Conservation (phyloP, 192 early-diverging fungal genomes). For the Podila clonocystis region DNA sequence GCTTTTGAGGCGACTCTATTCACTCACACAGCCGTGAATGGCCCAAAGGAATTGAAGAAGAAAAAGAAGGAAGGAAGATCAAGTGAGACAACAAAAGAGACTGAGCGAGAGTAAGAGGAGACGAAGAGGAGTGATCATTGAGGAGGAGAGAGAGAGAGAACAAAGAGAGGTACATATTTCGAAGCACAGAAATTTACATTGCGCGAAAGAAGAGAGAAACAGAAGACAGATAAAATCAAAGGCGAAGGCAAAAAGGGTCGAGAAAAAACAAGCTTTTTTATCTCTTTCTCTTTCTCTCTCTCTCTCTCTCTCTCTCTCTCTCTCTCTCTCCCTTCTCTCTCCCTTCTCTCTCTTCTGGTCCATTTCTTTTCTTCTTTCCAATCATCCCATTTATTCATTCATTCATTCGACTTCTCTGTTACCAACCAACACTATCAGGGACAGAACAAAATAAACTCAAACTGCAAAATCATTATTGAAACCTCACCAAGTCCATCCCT, state of each 20-base stretch:
- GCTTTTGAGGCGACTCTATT: no score
- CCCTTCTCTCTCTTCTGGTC: conserved; percentile 5
- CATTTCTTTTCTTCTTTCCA: not conserved
- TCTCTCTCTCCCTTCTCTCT: not conserved
- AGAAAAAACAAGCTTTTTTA: conserved; percentile 1
- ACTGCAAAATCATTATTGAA: not conserved
- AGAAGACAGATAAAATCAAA: not conserved
- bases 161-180: no score
- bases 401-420: not conserved
- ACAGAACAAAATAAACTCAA: not conserved
- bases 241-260: not conserved
- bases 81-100: not conserved
- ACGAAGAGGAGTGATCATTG: not conserved
- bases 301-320: not conserved
- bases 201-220: not conserved
- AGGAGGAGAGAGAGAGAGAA: no score
- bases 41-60: not conserved
- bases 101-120: not conserved
- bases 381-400: not conserved
- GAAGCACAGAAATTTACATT: no score
- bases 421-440: not conserved
- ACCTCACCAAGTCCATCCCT: not conserved
- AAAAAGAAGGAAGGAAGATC: no score
- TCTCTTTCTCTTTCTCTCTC: not conserved
- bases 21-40: no score